Evolutionary conservation across 2,329 filamentous ascomycete genomes (phyloP).

Genomic region (Ustulina deusta): DNA sequence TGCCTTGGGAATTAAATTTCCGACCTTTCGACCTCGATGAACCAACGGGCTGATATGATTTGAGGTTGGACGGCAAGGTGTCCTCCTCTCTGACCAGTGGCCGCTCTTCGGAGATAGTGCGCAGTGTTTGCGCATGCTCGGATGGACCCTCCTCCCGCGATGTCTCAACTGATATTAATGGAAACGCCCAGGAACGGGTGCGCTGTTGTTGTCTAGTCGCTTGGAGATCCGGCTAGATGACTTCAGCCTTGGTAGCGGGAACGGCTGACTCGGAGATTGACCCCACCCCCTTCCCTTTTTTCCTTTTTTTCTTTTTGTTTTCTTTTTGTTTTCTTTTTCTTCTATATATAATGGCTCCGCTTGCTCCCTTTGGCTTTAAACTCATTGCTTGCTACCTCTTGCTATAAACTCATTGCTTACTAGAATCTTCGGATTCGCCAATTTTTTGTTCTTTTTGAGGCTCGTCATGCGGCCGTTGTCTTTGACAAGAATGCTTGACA

Average conservation of each 20-base stretch:
- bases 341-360: constrained; percentile 12
- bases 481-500: constrained; percentile 29
- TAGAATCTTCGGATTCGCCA: constrained; percentile 31
- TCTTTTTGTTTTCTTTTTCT: constrained; percentile 2
- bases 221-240: constrained; percentile 18
- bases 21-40: constrained; percentile 5
- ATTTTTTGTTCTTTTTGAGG: constrained; percentile 18
- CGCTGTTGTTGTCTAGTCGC: constrained; percentile 28
- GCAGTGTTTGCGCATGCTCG: constrained; percentile 30
- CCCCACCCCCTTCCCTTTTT: too few relatives aligned
- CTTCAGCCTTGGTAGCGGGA: constrained; percentile 29
- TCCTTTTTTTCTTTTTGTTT: too few relatives aligned
- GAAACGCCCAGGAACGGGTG: constrained; percentile 34
- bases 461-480: constrained; percentile 30
- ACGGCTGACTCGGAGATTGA: constrained; percentile 21
- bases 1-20: constrained; percentile 17
- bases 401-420: constrained; percentile 27
- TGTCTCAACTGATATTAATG: constrained; percentile 22
- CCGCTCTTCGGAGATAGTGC: constrained; percentile 30
- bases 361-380: constrained; percentile 27
- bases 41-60: constrained; percentile 24
- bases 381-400: constrained; percentile 23
- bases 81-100: constrained; percentile 23
- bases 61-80: constrained; percentile 31
- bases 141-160: constrained; percentile 27